These are phyloP conservation scores for Phyllosticta citriasiana DNA, from an alignment of 2,329 filamentous ascomycete species.

Conservation along the genomic window DNA sequence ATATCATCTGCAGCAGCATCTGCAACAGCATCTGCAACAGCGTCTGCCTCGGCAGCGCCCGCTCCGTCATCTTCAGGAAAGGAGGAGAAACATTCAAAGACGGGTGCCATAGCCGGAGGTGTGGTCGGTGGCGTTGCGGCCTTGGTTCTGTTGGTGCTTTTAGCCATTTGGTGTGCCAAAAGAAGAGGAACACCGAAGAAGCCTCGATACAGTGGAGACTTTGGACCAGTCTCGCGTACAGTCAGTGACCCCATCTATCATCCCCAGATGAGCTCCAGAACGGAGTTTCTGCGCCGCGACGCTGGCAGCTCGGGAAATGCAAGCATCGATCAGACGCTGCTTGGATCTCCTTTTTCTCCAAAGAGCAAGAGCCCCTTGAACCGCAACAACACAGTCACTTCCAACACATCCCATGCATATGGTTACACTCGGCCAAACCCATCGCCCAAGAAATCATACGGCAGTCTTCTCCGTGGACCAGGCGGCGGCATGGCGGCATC, in stretches of 20 bases:
- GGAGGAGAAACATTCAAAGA: slow-evolving; percentile 7
- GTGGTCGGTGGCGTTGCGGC: slow-evolving; percentile 29
- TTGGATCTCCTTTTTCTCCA: slow-evolving; percentile 19
- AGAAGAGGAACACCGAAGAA: slow-evolving; percentile 19
- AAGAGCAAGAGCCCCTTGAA: slow-evolving; percentile 17
- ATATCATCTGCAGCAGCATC: slow-evolving; percentile 8
- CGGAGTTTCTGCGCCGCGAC: slow-evolving; percentile 27
- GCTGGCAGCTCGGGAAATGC: slow-evolving; percentile 19
- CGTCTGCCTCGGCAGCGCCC: slow-evolving; percentile 18
- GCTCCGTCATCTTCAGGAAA: slow-evolving; percentile 1
- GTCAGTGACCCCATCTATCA: slow-evolving; percentile 32
- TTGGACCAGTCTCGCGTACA: slow-evolving; percentile 26
- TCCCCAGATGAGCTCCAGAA: slow-evolving; percentile 23
- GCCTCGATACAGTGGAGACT: slow-evolving; percentile 27
- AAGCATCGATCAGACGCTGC: slow-evolving; percentile 16
- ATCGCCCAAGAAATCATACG: slow-evolving; percentile 5
- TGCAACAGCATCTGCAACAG: slow-evolving; percentile 16
- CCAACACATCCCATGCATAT: slow-evolving; percentile 1
- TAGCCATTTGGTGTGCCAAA: slow-evolving; percentile 25
- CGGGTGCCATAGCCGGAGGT: slow-evolving; percentile 27
- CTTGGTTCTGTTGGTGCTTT: slow-evolving; percentile 23
- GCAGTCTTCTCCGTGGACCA: slow-evolving; percentile 2
- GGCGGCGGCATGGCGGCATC: slow-evolving; percentile 7
- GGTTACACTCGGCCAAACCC: slow-evolving; percentile 1
- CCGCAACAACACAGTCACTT: slow-evolving; percentile 18